These are phyloP conservation scores for Fraxinus quadrangulata DNA, from an alignment of 257 asterid genomes.

Conservation along the genomic window DNA sequence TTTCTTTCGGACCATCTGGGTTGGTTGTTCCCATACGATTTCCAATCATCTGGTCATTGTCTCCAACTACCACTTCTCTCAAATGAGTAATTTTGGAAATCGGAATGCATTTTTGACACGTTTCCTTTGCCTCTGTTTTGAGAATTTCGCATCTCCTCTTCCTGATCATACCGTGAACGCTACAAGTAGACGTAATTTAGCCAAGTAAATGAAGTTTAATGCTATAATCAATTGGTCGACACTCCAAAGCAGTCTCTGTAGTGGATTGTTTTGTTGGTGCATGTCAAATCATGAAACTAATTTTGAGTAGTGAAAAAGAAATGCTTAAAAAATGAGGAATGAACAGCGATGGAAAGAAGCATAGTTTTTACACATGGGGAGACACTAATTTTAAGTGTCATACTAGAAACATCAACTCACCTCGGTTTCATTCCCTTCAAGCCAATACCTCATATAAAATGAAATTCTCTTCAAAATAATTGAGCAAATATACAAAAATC, in stretches of 20 bases:
- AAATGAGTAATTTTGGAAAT: conserved; percentile 45
- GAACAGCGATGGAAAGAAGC: not conserved
- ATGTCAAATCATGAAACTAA: not conserved
- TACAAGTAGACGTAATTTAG: conserved; percentile 39
- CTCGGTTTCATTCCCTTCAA: not conserved
- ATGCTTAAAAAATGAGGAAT: not conserved
- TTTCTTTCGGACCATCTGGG: conserved; percentile 50
- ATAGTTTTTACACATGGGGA: not conserved
- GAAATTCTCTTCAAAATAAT: not conserved
- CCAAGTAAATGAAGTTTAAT: conserved; percentile 6
- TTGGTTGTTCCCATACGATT: conserved; percentile 48
- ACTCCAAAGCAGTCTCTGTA: not conserved
- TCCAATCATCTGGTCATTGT: conserved; percentile 57
- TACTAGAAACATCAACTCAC: not conserved
- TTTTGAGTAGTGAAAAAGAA: not conserved
- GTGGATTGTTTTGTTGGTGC: not conserved
- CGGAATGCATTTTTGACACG: conserved; percentile 38
- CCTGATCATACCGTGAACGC: conserved; percentile 78
- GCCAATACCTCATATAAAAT: not conserved
- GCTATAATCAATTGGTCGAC: not conserved
- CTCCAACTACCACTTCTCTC: conserved; percentile 56
- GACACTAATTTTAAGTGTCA: not conserved
- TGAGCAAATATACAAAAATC: not conserved
- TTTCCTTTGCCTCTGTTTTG: conserved; percentile 49
- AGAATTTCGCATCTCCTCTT: conserved; percentile 69